Evolutionary conservation across 2,329 filamentous ascomycete species (phyloP).

Genomic region (Sporothrix inflata): DNA sequence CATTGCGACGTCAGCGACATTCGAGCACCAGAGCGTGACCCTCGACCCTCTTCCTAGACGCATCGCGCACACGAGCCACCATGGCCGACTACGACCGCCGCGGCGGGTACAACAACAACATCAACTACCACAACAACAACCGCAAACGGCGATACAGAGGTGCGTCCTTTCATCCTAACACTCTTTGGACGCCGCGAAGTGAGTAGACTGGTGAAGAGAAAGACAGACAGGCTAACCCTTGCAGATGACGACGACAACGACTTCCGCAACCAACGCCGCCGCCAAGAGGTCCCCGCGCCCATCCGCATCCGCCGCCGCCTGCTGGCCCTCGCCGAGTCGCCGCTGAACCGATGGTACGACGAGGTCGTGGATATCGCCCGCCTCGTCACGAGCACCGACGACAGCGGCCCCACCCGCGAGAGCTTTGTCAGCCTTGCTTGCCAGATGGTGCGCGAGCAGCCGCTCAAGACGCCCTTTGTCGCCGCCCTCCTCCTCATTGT

Average conservation of each 20-base stretch:
- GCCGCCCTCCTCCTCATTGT: conserved; percentile 79
- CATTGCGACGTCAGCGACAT: not conserved
- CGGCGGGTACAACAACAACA: conserved; percentile 50
- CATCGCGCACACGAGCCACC: conserved; percentile 23
- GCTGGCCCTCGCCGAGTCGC: conserved; percentile 79
- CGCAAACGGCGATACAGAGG: conserved; percentile 83
- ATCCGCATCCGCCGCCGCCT: conserved; percentile 78
- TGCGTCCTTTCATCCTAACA: conserved; percentile 40
- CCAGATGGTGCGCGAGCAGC: conserved; percentile 84
- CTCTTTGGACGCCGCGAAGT: too few relatives aligned
- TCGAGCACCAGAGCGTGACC: not conserved
- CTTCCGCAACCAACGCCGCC: conserved; percentile 71
- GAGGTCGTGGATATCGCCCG: conserved; percentile 76
- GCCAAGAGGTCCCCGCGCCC: conserved; percentile 69
- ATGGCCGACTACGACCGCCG: conserved; percentile 63
- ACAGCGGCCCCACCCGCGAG: conserved; percentile 74
- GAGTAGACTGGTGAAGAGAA: not conserved
- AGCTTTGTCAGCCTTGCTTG: conserved; percentile 74
- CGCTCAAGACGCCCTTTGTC: conserved; percentile 95
- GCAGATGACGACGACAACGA: conserved; percentile 69
- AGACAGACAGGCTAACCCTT: not conserved
- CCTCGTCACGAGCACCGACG: conserved; percentile 78
- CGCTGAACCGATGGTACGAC: conserved; percentile 76
- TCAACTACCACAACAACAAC: conserved; percentile 31
- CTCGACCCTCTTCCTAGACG: not conserved